Evolutionary conservation across 306 rosid genomes (phyloP).

Genomic region (Aeschynomene evenia): DNA sequence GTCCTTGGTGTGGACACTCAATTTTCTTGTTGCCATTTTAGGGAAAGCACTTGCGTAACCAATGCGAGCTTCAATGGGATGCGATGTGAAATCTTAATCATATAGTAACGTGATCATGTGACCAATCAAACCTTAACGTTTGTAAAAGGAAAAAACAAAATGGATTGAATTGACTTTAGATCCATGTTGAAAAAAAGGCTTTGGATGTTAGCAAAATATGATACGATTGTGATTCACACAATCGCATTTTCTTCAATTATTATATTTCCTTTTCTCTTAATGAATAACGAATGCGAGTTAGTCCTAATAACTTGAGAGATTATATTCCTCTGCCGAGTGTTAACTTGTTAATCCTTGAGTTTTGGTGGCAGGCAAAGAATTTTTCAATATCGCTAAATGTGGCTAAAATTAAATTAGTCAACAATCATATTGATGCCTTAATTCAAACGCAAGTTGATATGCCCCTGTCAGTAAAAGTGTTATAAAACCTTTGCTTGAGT

Average conservation of each 20-base stretch:
- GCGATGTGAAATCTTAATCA: conserved; percentile 32
- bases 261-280: background rate
- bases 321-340: background rate
- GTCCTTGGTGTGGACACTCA: background rate
- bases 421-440: conserved; percentile 8
- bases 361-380: background rate
- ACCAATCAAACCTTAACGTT: conserved; percentile 29
- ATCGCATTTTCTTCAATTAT: background rate
- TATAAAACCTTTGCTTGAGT: no score
- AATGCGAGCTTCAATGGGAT: background rate
- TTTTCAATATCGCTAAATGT: conserved; percentile 5
- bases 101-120: conserved; percentile 25
- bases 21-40: conserved; percentile 10
- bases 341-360: background rate
- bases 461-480: no score
- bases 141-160: conserved; percentile 30
- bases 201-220: background rate
- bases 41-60: conserved; percentile 27
- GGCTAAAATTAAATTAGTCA: conserved; percentile 7
- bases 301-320: conserved; percentile 14
- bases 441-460: conserved; percentile 10
- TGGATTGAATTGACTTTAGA: conserved; percentile 7
- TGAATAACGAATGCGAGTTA: background rate
- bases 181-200: background rate
- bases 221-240: background rate